A percentile compares a stretch with the other conserved stretches of the same genome.
These are phyloP conservation scores for Furcasterigmium furcatum DNA, from an alignment of 2,329 filamentous ascomycete genomes.

Conservation along the genomic window DNA sequence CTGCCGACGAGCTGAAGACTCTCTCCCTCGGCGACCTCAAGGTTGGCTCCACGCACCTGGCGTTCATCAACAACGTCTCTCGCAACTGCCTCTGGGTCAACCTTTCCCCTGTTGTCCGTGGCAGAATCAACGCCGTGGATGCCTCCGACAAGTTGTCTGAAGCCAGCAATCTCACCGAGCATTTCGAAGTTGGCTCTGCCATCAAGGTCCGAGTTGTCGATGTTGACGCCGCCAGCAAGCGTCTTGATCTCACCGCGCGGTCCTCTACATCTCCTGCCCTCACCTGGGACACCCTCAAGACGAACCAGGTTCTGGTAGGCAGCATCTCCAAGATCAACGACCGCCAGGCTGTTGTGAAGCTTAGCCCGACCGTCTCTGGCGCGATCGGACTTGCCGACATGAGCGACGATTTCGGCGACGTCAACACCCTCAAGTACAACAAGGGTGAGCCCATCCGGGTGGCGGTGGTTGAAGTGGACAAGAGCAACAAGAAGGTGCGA, in stretches of 20 bases:
- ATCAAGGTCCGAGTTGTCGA: slow-evolving; percentile 74
- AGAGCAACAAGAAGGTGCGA: slow-evolving; percentile 77
- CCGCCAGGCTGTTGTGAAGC: slow-evolving; percentile 77
- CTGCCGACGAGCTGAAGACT: slow-evolving; percentile 38
- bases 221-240: slow-evolving; percentile 69
- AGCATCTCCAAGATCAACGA: slow-evolving; percentile 84
- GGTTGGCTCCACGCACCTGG: slow-evolving; percentile 68
- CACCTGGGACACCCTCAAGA: slow-evolving; percentile 68
- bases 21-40: slow-evolving; percentile 72
- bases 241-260: slow-evolving; percentile 79
- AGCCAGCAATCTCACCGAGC: slow-evolving; percentile 69
- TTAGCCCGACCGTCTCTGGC: slow-evolving; percentile 76
- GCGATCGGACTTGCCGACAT: slow-evolving; percentile 81
- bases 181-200: slow-evolving; percentile 89
- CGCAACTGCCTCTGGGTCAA: slow-evolving; percentile 86
- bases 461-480: slow-evolving; percentile 78
- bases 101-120: slow-evolving; percentile 81
- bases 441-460: slow-evolving; percentile 87
- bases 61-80: slow-evolving; percentile 87
- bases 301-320: slow-evolving; percentile 78
- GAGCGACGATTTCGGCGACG: slow-evolving; percentile 79
- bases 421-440: slow-evolving; percentile 69
- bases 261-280: slow-evolving; percentile 57
- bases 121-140: slow-evolving; percentile 78
- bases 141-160: slow-evolving; percentile 82